phyloP scores from a whole-genome alignment of 2,329 filamentous ascomycete genomes.

The Microcyclosporella mali region DNA sequence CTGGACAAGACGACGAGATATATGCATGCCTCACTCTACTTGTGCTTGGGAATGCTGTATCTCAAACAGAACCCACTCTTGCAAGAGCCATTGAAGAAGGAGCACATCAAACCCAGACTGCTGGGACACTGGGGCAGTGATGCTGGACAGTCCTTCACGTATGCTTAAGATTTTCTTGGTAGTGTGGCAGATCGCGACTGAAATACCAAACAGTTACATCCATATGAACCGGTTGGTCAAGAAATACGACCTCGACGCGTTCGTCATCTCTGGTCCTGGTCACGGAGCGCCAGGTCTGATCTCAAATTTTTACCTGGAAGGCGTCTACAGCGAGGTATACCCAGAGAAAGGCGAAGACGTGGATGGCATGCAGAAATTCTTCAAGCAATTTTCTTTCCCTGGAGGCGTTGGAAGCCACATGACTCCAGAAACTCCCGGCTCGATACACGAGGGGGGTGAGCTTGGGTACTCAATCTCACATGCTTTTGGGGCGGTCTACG shows the following conservation, averaged over 20 bases:
- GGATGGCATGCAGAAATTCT: conserved; percentile 66
- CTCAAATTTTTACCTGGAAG: conserved; percentile 70
- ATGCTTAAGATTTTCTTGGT: neutral
- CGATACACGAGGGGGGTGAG: conserved; percentile 68
- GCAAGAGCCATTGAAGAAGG: conserved; percentile 58
- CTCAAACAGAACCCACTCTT: conserved; percentile 68
- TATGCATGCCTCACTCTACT: conserved; percentile 68
- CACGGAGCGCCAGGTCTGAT: conserved; percentile 72
- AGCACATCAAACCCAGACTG: conserved; percentile 67
- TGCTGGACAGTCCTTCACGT: conserved; percentile 71
- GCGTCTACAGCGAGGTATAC: conserved; percentile 71
- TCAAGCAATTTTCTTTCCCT: conserved; percentile 78
- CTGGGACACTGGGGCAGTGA: conserved; percentile 75
- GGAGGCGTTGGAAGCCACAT: conserved; percentile 52
- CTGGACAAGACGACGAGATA: conserved; percentile 64
- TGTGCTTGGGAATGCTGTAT: conserved; percentile 75
- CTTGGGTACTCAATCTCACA: conserved; percentile 76
- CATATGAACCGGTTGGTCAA: conserved; percentile 78
- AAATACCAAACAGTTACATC: conserved; percentile 48
- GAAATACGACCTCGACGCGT: conserved; percentile 62
- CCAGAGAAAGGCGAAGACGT: conserved; percentile 64
- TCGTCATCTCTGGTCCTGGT: conserved; percentile 71
- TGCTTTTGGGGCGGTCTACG: conserved; percentile 70
- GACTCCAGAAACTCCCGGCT: conserved; percentile 63
- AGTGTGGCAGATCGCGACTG: conserved; percentile 5